Conservation (phyloP, 345 rosid species). For the Conringia planisiliqua region DNA sequence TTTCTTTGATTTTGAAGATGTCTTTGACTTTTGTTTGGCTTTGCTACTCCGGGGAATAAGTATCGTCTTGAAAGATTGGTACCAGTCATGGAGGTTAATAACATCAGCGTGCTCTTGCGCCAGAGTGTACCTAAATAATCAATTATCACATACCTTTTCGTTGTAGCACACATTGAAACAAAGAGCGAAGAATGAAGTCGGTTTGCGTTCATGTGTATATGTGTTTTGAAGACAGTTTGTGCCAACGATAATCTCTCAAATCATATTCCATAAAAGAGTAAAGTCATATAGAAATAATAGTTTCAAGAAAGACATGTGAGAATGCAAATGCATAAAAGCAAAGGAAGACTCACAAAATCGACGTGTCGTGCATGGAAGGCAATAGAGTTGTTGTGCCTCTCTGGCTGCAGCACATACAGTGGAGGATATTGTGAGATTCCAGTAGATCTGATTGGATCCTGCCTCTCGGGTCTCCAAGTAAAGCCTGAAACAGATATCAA, state of each 20-base stretch:
- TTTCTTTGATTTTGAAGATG: slow-evolving; percentile 59
- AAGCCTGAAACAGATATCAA: slow-evolving; percentile 49
- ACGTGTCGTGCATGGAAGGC: slow-evolving; percentile 82
- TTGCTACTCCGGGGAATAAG: slow-evolving; percentile 37
- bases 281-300: not conserved
- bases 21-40: slow-evolving; percentile 51
- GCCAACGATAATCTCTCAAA: not conserved
- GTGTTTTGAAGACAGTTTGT: slow-evolving; percentile 6
- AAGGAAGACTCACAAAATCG: slow-evolving; percentile 67
- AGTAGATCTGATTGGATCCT: slow-evolving; percentile 84
- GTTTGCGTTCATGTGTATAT: not conserved
- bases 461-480: slow-evolving; percentile 87
- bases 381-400: slow-evolving; percentile 35
- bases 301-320: not conserved
- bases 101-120: slow-evolving; percentile 90
- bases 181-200: not conserved
- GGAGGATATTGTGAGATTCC: slow-evolving; percentile 57
- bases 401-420: slow-evolving; percentile 68
- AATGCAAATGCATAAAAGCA: not conserved
- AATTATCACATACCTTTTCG: not conserved
- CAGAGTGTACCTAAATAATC: slow-evolving; percentile 53
- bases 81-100: slow-evolving; percentile 92
- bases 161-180: slow-evolving; percentile 12
- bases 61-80: slow-evolving; percentile 73
- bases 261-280: not conserved